Conservation (phyloP, 2,329 filamentous ascomycete genomes). For the Trichophaea hybrida region DNA sequence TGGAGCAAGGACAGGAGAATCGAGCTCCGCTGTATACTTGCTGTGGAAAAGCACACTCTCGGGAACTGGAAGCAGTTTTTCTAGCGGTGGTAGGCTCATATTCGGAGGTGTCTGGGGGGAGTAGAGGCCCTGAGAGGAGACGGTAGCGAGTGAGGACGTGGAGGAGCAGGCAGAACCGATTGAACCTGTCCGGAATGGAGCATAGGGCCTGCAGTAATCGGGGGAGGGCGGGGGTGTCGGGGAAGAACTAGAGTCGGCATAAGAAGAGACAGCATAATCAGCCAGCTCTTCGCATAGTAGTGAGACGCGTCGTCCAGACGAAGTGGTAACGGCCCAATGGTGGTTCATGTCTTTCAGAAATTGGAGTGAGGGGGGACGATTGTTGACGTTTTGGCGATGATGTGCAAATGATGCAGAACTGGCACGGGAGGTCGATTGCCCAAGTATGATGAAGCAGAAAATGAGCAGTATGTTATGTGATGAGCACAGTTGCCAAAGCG, state of each 20-base stretch:
- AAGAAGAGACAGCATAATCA: conserved; percentile 18
- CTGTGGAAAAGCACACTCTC: conserved; percentile 21
- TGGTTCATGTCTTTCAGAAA: conserved; percentile 17
- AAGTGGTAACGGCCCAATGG: conserved; percentile 26
- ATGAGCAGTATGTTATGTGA: neutral
- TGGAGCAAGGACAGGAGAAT: conserved; percentile 21
- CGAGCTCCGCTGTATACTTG: conserved; percentile 12
- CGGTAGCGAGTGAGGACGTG: conserved; percentile 22
- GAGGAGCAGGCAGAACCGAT: conserved; percentile 25
- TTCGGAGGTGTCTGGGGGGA: conserved; percentile 25
- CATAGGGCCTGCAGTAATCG: conserved; percentile 22
- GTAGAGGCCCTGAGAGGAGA: conserved; percentile 18
- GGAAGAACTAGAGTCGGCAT: conserved; percentile 21
- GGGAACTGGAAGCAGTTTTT: conserved; percentile 23
- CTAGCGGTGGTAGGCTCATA: conserved; percentile 25
- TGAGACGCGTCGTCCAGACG: conserved; percentile 26
- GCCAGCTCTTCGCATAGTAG: conserved; percentile 25
- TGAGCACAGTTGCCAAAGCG: neutral
- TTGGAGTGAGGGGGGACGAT: neutral
- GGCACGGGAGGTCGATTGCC: neutral
- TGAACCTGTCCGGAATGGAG: conserved; percentile 17
- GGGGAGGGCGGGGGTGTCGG: conserved; percentile 27
- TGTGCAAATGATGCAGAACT: no score
- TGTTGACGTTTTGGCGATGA: neutral
- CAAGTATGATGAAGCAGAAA: neutral